These are phyloP conservation scores for Galeopsis tetrahit DNA, from an alignment of 257 asterid species.

Conservation along the genomic window DNA sequence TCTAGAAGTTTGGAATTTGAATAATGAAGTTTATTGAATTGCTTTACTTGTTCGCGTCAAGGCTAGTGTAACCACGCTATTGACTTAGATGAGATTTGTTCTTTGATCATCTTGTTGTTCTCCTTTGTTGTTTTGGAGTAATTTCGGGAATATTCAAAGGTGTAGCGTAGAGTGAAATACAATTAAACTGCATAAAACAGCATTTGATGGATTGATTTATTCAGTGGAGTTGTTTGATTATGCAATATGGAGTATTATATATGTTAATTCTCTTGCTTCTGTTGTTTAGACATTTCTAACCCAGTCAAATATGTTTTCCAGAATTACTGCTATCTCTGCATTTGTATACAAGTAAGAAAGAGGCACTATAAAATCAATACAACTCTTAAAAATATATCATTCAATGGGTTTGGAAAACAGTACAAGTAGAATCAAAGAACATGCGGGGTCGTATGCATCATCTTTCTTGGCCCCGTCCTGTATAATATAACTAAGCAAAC, in stretches of 20 bases:
- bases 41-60: constrained; percentile 27
- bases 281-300: not conserved
- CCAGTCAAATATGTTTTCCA: not conserved
- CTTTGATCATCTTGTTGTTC: not conserved
- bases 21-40: not conserved
- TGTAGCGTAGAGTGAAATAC: constrained; percentile 5
- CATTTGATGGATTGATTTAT: constrained; percentile 7
- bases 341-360: not conserved
- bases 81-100: constrained; percentile 10
- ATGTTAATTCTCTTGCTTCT: not conserved
- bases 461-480: constrained; percentile 21
- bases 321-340: not conserved
- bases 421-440: constrained; percentile 34
- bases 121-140: not conserved
- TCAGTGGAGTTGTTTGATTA: not conserved
- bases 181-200: not conserved
- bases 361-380: not conserved
- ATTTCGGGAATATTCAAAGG: not conserved
- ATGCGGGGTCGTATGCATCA: constrained; percentile 31
- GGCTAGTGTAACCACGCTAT: constrained; percentile 19
- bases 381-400: constrained; percentile 26
- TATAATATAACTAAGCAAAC: constrained; percentile 19
- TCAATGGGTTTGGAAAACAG: constrained; percentile 30
- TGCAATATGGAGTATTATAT: not conserved
- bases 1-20: constrained; percentile 8